Conservation (phyloP, 2,329 filamentous ascomycete species). For the Arachnomyces sp. region DNA sequence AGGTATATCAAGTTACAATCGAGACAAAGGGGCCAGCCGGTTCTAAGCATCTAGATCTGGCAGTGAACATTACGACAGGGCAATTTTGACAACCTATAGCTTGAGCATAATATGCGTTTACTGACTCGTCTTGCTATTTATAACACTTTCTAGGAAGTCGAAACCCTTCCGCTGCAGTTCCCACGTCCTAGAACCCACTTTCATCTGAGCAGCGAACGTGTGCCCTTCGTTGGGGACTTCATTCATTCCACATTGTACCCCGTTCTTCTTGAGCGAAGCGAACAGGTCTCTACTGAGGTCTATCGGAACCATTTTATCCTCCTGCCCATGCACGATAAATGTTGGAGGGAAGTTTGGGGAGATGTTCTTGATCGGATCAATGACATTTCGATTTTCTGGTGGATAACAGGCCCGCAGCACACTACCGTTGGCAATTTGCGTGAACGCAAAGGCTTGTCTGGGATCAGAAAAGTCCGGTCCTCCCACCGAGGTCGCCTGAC, state of each 20-base stretch:
- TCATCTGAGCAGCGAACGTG: constrained; percentile 38
- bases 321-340: constrained; percentile 36
- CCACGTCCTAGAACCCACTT: constrained; percentile 34
- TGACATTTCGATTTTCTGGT: too few species aligned
- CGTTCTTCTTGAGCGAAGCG: constrained; percentile 18
- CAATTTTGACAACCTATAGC: too few species aligned
- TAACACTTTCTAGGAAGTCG: constrained; percentile 31
- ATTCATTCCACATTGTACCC: constrained; percentile 29
- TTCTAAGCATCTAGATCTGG: too few species aligned
- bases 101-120: too few species aligned
- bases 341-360: constrained; percentile 28
- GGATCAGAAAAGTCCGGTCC: constrained; percentile 30
- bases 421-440: constrained; percentile 34
- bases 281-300: constrained; percentile 28
- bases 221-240: constrained; percentile 37
- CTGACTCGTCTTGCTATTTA: too few species aligned
- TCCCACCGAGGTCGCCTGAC: constrained; percentile 27
- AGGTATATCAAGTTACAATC: too few species aligned
- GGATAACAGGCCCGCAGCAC: constrained; percentile 29
- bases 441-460: constrained; percentile 34
- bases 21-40: too few species aligned
- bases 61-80: too few species aligned
- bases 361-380: constrained; percentile 31
- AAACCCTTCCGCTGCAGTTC: constrained; percentile 34
- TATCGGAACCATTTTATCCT: constrained; percentile 34